Conservation (phyloP, 805 yeast species). For the Candida xiaguanensis region DNA sequence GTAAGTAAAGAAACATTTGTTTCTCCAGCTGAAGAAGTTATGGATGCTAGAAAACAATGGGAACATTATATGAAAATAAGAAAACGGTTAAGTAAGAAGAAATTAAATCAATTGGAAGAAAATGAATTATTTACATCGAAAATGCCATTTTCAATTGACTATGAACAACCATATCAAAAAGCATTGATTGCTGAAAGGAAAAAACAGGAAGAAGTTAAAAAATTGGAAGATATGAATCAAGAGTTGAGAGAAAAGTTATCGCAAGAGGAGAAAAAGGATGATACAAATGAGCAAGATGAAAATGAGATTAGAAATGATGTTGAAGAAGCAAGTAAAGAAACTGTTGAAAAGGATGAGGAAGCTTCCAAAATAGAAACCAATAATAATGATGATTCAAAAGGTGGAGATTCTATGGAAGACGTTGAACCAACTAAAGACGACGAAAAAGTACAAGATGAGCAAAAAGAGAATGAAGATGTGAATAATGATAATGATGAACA, state of each 20-base stretch:
- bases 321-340: background rate
- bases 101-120: conserved; percentile 29
- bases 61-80: conserved; percentile 29
- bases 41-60: conserved; percentile 39
- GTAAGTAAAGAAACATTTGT: conserved; percentile 46
- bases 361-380: background rate
- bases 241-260: conserved; percentile 1
- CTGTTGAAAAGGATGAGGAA: conserved; percentile 1
- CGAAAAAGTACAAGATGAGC: too few relatives aligned
- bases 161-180: conserved; percentile 23
- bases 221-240: conserved; percentile 1
- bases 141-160: conserved; percentile 32
- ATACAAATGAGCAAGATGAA: background rate
- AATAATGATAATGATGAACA: too few relatives aligned
- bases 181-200: conserved; percentile 19
- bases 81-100: conserved; percentile 44
- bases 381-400: background rate
- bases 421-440: too few relatives aligned
- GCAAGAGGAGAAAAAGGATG: background rate
- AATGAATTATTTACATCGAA: conserved; percentile 20
- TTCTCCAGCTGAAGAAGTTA: conserved; percentile 62
- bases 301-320: background rate
- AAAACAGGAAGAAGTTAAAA: conserved; percentile 11
- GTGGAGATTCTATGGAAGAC: too few relatives aligned
- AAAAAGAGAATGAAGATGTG: too few relatives aligned